Evolutionary conservation across 2,329 filamentous ascomycete genomes (phyloP).

Genomic region (Diaporthe nobilis): DNA sequence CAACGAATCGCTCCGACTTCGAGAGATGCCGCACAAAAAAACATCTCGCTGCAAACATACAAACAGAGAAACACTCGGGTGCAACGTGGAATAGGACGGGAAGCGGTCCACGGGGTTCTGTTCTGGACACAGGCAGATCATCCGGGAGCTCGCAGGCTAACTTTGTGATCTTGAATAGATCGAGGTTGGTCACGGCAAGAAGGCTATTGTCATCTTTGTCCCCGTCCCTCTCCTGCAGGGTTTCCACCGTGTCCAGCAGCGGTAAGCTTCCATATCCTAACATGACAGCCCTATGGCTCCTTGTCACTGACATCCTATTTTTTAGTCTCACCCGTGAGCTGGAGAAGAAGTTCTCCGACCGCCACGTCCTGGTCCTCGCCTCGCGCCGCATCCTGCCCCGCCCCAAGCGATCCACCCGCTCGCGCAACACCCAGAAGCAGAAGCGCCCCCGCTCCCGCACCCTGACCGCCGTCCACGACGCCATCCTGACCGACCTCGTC

Average conservation of each 20-base stretch:
- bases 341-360: constrained; percentile 99
- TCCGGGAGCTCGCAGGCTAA: constrained; percentile 85
- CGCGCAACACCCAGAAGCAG: constrained; percentile 96
- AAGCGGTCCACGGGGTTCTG: constrained; percentile 77
- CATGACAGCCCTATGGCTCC: neutral
- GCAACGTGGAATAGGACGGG: constrained; percentile 76
- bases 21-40: constrained; percentile 31
- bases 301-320: neutral
- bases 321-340: constrained; percentile 98
- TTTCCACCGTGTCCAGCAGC: constrained; percentile 99
- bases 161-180: constrained; percentile 82
- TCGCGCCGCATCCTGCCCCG: constrained; percentile 98
- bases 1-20: constrained; percentile 34
- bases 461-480: constrained; percentile 98
- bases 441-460: constrained; percentile 99
- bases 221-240: constrained; percentile 97
- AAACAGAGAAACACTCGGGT: constrained; percentile 36
- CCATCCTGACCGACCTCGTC: constrained; percentile 97
- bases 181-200: constrained; percentile 99
- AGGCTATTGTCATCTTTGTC: constrained; percentile 99
- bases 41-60: constrained; percentile 42
- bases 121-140: constrained; percentile 51
- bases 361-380: constrained; percentile 98
- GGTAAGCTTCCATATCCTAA: constrained; percentile 73
- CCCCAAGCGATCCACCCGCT: constrained; percentile 98